Base-by-base conservation (phyloP, 192 early-diverging fungal species). In the Rhizophagus sp. region DNA sequence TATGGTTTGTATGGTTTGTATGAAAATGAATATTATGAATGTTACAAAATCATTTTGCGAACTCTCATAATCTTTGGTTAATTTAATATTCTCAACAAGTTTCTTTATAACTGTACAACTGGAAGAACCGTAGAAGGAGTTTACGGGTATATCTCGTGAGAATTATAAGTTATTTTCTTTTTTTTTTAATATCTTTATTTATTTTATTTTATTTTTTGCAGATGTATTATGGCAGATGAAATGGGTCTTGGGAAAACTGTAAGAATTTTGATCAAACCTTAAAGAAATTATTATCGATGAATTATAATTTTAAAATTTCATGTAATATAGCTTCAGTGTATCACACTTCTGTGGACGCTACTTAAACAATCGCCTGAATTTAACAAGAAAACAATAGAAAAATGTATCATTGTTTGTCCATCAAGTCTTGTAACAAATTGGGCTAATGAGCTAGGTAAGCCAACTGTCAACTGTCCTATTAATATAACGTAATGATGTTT, bases 171-270 rank as follows among this genome's bases (percentile, higher is more conserved):
- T 22, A 30, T 36, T 68, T 22, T 34, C n/a, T 34, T 41, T 5
- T n/a, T 22, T 1, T 70, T 41, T 2, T 36, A 36, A 36, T 41
- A 30, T 30, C 1, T 61, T 47, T 39, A 24, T 39, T 76, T 73
- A n/a, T n/a, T n/a, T n/a, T n/a, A n/a, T n/a, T n/a, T n/a, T n/a
- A n/a, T 78, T 62, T 1, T 71, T 36, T 72, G 27, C 12, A 86
- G 88, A 9, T 97, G 96, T 78, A 99, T 99, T 71, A 98, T 99
- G 97, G 98, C 98, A 2, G 98, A 99, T 85, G 98, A 99, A 81
- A 98, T 98, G 94, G 94, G 94, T 27, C 82, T 96, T 27, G 94
- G 95, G 36, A 96, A 96, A 82, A 95, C 95, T 4, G 90, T 91
- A 89, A 74, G 86, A 27, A 39, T 39, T 74, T 15, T 12, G 11